A percentile compares a stretch with the other conserved stretches of the same genome.
phyloP scores from a whole-genome alignment of 2,329 filamentous ascomycete species.

The Drechslerella coelobrocha region DNA sequence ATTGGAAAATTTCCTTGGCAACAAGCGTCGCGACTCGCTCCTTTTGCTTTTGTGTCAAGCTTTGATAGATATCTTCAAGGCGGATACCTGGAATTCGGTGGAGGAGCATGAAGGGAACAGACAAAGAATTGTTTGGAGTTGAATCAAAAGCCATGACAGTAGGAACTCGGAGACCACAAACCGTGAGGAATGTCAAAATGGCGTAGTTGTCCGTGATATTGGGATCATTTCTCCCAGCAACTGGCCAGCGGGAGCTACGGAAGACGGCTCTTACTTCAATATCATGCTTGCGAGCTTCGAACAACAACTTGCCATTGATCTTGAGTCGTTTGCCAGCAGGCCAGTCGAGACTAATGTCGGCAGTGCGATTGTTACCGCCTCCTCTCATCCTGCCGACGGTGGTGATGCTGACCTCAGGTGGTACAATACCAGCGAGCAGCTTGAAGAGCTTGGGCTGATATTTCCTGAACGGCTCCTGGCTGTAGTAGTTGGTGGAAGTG shows the following conservation, averaged over 20 bases:
- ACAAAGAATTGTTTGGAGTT: constrained; percentile 27
- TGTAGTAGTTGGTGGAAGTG: constrained; percentile 41
- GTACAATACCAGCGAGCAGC: constrained; percentile 33
- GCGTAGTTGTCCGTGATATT: constrained; percentile 37
- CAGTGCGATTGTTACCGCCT: constrained; percentile 43
- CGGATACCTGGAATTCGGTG: constrained; percentile 32
- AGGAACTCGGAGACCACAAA: constrained; percentile 17
- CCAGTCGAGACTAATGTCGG: constrained; percentile 38
- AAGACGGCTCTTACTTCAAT: constrained; percentile 36
- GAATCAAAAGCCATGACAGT: constrained; percentile 37
- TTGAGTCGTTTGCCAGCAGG: constrained; percentile 25
- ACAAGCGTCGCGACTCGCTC: constrained; percentile 36
- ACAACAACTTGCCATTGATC: constrained; percentile 21
- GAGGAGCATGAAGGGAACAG: constrained; percentile 47
- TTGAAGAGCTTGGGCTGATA: constrained; percentile 45
- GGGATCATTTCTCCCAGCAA: constrained; percentile 7
- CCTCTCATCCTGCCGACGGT: constrained; percentile 44
- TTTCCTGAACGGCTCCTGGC: constrained; percentile 35
- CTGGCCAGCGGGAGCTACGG: constrained; percentile 27
- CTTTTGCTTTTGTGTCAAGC: constrained; percentile 33
- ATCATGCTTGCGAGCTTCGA: constrained; percentile 13
- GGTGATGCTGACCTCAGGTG: constrained; percentile 14
- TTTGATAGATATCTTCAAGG: constrained; percentile 44
- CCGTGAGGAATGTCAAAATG: constrained; percentile 16
- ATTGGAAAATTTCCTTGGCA: constrained; percentile 17